Percentiles rank a stretch among this genome's conserved stretches.
Conservation (phyloP, 768 basidiomycete genomes). For the Suillus variegatus region DNA sequence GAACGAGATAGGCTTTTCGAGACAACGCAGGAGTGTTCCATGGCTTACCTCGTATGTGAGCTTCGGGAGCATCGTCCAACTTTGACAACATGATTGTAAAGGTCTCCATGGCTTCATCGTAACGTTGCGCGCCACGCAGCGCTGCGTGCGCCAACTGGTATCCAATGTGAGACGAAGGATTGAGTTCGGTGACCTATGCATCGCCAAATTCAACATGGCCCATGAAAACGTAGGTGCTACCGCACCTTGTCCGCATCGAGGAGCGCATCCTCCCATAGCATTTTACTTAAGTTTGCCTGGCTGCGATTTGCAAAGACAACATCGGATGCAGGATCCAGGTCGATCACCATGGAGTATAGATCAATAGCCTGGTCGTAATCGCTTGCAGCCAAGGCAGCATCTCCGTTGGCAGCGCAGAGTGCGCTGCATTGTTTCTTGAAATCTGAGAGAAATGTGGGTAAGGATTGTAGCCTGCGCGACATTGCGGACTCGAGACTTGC, state of each 20-base stretch:
- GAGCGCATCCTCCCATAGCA: background rate
- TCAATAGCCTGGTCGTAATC: background rate
- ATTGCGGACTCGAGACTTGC: background rate
- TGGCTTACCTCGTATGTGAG: background rate
- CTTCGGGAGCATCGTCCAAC: background rate
- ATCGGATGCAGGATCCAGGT: background rate
- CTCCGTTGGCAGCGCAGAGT: background rate
- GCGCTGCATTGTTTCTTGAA: background rate
- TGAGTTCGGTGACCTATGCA: background rate
- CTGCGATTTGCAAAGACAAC: background rate
- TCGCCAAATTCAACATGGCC: background rate
- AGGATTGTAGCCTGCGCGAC: background rate
- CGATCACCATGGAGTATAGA: background rate
- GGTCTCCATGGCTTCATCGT: background rate
- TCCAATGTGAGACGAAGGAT: background rate
- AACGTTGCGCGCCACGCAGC: background rate
- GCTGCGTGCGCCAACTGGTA: background rate
- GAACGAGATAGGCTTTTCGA: background rate
- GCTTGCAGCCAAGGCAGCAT: background rate
- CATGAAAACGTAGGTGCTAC: background rate
- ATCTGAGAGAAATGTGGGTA: background rate
- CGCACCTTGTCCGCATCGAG: background rate
- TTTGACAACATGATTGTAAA: background rate
- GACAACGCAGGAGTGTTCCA: background rate
- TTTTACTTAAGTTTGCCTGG: background rate